Percentiles rank a stretch among this genome's conserved stretches.
Evolutionary conservation across 2,329 filamentous ascomycete species (phyloP).

Genomic region (Paraconiothyrium brasiliense): DNA sequence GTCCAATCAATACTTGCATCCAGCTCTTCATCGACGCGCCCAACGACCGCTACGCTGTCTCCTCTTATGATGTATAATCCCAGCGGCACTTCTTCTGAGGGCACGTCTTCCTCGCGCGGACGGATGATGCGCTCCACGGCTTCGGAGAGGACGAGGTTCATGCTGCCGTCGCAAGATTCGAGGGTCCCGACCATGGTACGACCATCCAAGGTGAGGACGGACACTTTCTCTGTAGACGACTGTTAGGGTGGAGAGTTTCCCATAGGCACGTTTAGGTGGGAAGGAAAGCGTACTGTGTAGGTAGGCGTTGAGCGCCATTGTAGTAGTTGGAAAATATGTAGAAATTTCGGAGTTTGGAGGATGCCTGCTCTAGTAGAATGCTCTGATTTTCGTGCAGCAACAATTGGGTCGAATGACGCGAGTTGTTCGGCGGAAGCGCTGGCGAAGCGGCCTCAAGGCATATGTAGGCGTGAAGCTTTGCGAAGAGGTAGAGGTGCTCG

Average conservation of each 20-base stretch:
- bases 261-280: constrained; percentile 21
- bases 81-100: constrained; percentile 80
- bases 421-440: constrained; percentile 10
- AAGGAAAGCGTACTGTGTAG: constrained; percentile 49
- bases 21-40: constrained; percentile 86
- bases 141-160: constrained; percentile 86
- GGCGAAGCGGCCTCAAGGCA: constrained; percentile 9
- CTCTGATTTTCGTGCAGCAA: not conserved
- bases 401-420: not conserved
- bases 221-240: constrained; percentile 76
- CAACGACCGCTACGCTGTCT: constrained; percentile 92
- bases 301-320: constrained; percentile 56
- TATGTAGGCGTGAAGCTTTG: constrained; percentile 11
- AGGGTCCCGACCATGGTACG: constrained; percentile 80
- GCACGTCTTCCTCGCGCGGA: constrained; percentile 81
- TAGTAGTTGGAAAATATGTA: constrained; percentile 1
- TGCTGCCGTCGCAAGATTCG: constrained; percentile 86
- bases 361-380: not conserved
- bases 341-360: not conserved
- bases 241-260: no score
- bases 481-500: constrained; percentile 1
- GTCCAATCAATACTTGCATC: constrained; percentile 93
- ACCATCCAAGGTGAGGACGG: constrained; percentile 91
- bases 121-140: constrained; percentile 92
- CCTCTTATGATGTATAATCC: constrained; percentile 92